Conservation (phyloP, 306 rosid species). For the Begonia loranthoides region DNA sequence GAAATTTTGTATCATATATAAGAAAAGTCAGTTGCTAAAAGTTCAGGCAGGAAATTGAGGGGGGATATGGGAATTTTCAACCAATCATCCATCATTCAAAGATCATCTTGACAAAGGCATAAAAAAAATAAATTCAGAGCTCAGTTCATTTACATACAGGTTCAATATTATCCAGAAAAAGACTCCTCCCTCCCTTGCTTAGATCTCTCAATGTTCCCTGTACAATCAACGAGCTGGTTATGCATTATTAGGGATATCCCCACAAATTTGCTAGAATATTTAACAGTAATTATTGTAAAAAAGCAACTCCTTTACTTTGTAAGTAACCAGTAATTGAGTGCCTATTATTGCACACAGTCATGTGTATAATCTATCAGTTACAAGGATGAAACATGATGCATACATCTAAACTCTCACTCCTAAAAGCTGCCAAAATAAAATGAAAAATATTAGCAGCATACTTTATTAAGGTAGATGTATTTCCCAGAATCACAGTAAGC, state of each 20-base stretch:
- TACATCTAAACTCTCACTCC: no score
- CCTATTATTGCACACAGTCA: no score
- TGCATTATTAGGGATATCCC: no score
- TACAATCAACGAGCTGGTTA: slow-evolving; percentile 24
- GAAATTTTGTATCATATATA: background rate
- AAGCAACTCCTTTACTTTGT: background rate
- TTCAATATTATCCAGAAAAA: slow-evolving; percentile 46
- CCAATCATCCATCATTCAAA: background rate
- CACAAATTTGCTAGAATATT: background rate
- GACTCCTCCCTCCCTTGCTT: slow-evolving; percentile 77
- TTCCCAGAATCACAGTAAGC: no score
- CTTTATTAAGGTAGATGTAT: no score
- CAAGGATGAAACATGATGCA: no score
- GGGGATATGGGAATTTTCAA: background rate
- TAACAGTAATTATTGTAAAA: slow-evolving; percentile 4
- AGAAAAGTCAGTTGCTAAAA: background rate
- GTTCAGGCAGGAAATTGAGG: background rate
- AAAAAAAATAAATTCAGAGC: background rate
- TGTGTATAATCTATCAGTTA: no score
- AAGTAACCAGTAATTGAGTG: no score
- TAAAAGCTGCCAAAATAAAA: no score
- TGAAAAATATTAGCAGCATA: no score
- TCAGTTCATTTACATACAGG: slow-evolving; percentile 33
- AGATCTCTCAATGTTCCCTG: slow-evolving; percentile 98
- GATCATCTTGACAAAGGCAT: background rate